A percentile compares a stretch with the other conserved stretches of the same genome.
Evolutionary conservation across 2,329 filamentous ascomycete genomes (phyloP).

Genomic region (Xylariaceae sp.): DNA sequence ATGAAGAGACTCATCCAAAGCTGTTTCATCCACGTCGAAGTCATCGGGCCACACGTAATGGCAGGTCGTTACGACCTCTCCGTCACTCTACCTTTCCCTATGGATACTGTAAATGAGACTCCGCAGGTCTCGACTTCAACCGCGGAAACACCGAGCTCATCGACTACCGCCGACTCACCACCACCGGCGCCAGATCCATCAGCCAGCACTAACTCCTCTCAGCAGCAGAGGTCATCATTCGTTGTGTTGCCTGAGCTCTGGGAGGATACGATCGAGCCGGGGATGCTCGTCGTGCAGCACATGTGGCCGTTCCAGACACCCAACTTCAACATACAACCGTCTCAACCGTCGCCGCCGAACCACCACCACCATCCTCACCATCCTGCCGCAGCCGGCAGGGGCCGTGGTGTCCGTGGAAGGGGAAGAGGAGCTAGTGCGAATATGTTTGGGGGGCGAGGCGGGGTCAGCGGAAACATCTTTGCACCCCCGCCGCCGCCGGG

Average conservation of each 20-base stretch:
- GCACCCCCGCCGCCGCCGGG: constrained; percentile 3
- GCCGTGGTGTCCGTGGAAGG: constrained; percentile 4
- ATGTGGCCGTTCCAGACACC: constrained; percentile 58
- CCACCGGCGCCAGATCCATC: constrained; percentile 13
- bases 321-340: constrained; percentile 10
- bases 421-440: constrained; percentile 13
- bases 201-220: neutral
- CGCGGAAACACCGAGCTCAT: constrained; percentile 6
- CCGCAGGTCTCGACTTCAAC: neutral
- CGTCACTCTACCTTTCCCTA: constrained; percentile 44
- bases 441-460: constrained; percentile 10
- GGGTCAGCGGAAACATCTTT: constrained; percentile 14
- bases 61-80: constrained; percentile 62
- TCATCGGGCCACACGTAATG: constrained; percentile 59
- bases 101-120: constrained; percentile 42
- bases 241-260: constrained; percentile 65
- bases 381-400: neutral
- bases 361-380: constrained; percentile 4
- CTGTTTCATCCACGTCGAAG: constrained; percentile 61
- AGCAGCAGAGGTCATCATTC: constrained; percentile 12
- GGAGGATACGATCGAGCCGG: constrained; percentile 63
- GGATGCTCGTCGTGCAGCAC: constrained; percentile 61
- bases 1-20: constrained; percentile 64
- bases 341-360: constrained; percentile 14
- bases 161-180: constrained; percentile 10